Evolutionary conservation across 176 grass and related monocot genomes (phyloP), one percentile per base, ranked within the genome.

Genomic region (Musa beccarii): DNA sequence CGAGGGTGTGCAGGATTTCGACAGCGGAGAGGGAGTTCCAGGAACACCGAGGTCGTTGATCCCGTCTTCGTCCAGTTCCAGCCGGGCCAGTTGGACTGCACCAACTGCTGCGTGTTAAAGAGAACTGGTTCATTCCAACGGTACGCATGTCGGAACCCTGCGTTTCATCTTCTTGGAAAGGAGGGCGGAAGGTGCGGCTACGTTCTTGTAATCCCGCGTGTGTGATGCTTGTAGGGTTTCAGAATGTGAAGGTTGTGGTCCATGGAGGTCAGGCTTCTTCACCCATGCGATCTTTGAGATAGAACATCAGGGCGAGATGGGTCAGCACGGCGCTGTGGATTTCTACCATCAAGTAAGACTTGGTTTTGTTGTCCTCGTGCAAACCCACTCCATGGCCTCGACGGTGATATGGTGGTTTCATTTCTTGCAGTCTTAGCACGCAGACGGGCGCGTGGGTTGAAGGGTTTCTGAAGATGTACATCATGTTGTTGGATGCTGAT

Each of bases 261-360:
- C 83, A 85, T 71, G 83, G 83, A 13, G 77, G 34, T n/a, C 75
- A 9, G 72, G 64, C 66, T 71, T 26, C 51, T 81, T 85, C 34
- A 49, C 70, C 5, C 83, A 85, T 64, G 83, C 83, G n/a, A 79
- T 85, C 2, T 80, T 85, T 54, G 72, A 85, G 23, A 57, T 76
- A n/a, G 78, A 80, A 53, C 26, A 71, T 8, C 70, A 69, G 11
- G 12, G 24, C 57, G 72, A 71, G 16, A 59, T 12, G 15, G 54
- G 28, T 8, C 72, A 56, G 9, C n/a, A 17, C 15, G 4, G 50
- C 20, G 76, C 51, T 56, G 57, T 22, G 2, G 83, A 85, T 14
- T 24, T 76, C 29, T 76, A 76, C 53, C 11, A 78, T 85, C 11
- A 73, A 76, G 83, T 80, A 72, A 63, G 83, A 28, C 11, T 4